phyloP scores from a whole-genome alignment of 208 protist genomes.

The Trypanosoma grayi region DNA sequence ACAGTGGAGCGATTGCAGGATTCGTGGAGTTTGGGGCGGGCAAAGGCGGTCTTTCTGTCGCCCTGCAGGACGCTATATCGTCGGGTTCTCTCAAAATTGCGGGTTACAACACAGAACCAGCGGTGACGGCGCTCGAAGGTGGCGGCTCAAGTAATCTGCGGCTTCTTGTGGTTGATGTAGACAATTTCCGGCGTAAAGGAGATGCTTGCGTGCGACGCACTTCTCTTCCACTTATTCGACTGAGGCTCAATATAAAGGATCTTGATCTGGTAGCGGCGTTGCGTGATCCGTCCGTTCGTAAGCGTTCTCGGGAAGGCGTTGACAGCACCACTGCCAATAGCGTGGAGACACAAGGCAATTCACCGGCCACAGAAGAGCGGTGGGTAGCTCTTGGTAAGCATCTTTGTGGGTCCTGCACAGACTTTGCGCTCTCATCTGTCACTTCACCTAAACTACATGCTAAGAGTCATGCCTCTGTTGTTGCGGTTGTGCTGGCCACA shows the following conservation, averaged over 20 bases:
- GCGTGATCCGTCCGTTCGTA: not conserved
- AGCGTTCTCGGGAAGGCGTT: not conserved
- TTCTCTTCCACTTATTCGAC: constrained; percentile 40
- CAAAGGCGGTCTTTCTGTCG: constrained; percentile 68
- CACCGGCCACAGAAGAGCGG: constrained; percentile 1
- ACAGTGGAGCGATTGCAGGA: constrained; percentile 12
- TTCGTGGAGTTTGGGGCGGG: constrained; percentile 77
- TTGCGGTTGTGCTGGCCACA: constrained; percentile 58
- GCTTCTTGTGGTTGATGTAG: constrained; percentile 63
- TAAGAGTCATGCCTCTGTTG: constrained; percentile 11
- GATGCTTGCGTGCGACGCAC: constrained; percentile 65
- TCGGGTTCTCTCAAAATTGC: not conserved
- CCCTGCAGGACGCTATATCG: constrained; percentile 49
- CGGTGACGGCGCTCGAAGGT: too few relatives aligned
- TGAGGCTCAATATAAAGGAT: constrained; percentile 81
- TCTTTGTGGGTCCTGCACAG: constrained; percentile 74
- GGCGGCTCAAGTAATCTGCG: constrained; percentile 4
- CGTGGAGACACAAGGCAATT: not conserved
- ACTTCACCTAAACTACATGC: constrained; percentile 23
- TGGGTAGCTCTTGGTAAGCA: constrained; percentile 75
- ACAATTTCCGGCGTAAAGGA: constrained; percentile 63
- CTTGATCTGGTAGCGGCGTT: constrained; percentile 49
- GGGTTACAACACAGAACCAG: not conserved
- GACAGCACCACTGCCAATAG: not conserved
- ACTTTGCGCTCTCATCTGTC: constrained; percentile 73